Evolutionary conservation across 495 filamentous ascomycete genomes (phyloP), one percentile per base, ranked within the genome.

Genomic region (Penicillium paradoxum): DNA sequence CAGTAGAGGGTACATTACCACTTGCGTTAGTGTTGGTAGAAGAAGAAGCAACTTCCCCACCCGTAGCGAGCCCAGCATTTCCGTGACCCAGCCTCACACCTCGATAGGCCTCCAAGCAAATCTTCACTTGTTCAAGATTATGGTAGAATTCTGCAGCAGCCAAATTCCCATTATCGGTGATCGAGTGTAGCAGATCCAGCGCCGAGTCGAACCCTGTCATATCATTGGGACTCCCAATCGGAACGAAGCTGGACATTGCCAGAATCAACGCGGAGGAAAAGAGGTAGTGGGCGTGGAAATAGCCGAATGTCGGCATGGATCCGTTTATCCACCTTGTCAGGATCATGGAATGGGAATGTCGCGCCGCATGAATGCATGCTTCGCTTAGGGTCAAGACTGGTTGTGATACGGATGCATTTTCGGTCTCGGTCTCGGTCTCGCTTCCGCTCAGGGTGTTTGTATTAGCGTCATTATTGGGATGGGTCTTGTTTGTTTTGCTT

Each of bases 251-350:
- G 29, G 73, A 74, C 66, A 75, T 74, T 30, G 73, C 69, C 6
- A 77, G 56, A 14, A 73, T 67, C 1, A 73, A 55, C 0, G 67
- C 66, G 0, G 69, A 67, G 21, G 74, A 75, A 50, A 77, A 77
- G 14, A 77, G 70, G 48, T 75, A 77, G 49, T 74, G 71, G 0
- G 73, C 67, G 54, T 73, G 69, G 56, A 75, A 75, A 58, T 73
- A 77, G 17, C 72, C 74, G 50, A 74, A 77, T 6, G 67, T 68
- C 0, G 72, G 67, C 43, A 75, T 68, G 8, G 74, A 67, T 22
- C 71, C 74, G 51, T 71, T 71, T 39, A 75, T 70, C 71, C 71
- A 77, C 19, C 70, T 64, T 7, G 67, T 72, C 1, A 73, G 66
- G 48, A 75, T 73, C 55, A 75, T 63, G 7, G 70, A 66, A 49